These are phyloP conservation scores for Kwoniella bestiolae DNA, from an alignment of 768 basidiomycete species.

Conservation along the genomic window DNA sequence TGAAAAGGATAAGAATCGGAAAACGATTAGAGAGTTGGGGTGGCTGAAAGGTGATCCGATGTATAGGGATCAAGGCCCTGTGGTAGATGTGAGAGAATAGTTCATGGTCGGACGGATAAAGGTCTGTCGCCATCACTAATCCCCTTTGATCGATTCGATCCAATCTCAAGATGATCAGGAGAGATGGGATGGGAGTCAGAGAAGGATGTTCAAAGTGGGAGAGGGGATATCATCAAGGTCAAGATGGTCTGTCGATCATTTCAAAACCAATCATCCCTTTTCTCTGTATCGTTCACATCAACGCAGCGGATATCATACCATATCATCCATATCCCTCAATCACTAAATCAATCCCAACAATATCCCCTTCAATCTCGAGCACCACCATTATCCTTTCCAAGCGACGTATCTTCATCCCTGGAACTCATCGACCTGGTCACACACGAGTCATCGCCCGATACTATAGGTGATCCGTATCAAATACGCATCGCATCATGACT, in stretches of 20 bases:
- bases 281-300: no score
- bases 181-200: no score
- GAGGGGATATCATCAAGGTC: background rate
- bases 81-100: constrained; percentile 4
- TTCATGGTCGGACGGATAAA: no score
- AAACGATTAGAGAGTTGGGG: constrained; percentile 47
- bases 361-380: background rate
- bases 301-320: no score
- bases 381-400: no score
- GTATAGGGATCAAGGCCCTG: constrained; percentile 59
- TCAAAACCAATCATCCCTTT: no score
- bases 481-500: no score
- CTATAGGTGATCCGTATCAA: no score
- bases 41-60: constrained; percentile 61
- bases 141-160: background rate
- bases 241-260: background rate
- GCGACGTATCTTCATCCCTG: no score
- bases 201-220: background rate
- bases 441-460: no score
- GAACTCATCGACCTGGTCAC: no score
- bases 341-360: background rate
- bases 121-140: background rate
- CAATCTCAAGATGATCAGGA: no score
- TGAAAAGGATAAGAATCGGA: constrained; percentile 43
- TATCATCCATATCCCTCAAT: background rate